Evolutionary conservation across 2,329 filamentous ascomycete species (phyloP), one percentile per base, ranked within the genome.

Genomic region (Diaporthe ilicicola): DNA sequence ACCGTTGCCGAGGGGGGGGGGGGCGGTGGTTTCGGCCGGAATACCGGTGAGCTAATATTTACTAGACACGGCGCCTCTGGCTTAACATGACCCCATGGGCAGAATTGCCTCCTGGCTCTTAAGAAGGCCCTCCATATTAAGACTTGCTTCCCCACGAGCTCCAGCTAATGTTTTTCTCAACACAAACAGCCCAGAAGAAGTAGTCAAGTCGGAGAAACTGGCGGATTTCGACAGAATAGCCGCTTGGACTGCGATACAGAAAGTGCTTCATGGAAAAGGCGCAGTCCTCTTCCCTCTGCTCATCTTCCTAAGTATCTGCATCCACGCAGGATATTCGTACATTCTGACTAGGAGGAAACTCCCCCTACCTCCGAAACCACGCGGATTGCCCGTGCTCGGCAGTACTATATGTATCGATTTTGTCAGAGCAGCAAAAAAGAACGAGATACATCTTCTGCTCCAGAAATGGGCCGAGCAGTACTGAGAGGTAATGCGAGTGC

Each of bases 391-490:
- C 4, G 4, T 61, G 17, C 24, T 61, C 27, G 56, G 56, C 13
- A 61, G 46, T 10, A 61, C 56, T 19, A 34, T n/a, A n/a, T n/a
- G n/a, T n/a, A n/a, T 34, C 27, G 56, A 61, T 7, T 61, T 61
- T 15, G 39, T 61, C 9, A 39, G n/a, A 61, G 55, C 55, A n/a
- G 55, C 55, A 29, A 61, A 61, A 19, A 61, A 46, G 39, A 46
- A 61, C 19, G n/a, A 61, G 19, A 61, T 46, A 32, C 56, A 61
- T 17, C 17, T 61, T 17, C 27, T 61, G 27, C 39, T 61, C 12
- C 39, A 61, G 24, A 61, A 32, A 61, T 61, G 39, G 56, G 39
- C 56, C 13, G 56, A 46, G 13, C 39, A 61, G 19, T 22, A 61
- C 12, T 39, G 56, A 2, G 56, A 46, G 39, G 27, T 61, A 7